Conservation (phyloP, 495 filamentous ascomycete genomes). For the Penicillium cataractarum region DNA sequence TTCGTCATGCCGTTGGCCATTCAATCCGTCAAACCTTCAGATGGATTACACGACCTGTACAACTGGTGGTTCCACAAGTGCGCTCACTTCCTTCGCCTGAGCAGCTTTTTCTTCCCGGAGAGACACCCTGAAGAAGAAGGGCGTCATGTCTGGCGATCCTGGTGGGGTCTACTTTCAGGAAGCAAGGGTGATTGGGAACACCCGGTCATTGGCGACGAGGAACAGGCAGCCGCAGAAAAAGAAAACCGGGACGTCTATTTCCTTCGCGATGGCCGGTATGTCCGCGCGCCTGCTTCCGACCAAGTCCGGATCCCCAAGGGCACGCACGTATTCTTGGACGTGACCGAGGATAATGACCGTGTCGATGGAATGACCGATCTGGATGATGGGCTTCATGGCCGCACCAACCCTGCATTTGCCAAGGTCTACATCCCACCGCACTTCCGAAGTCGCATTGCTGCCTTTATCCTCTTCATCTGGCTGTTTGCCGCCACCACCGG, state of each 20-base stretch:
- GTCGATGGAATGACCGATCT: conserved; percentile 62
- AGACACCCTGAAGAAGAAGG: conserved; percentile 83
- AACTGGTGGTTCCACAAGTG: conserved; percentile 95
- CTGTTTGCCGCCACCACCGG: conserved; percentile 90
- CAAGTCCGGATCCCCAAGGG: conserved; percentile 92
- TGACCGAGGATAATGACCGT: conserved; percentile 69
- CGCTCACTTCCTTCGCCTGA: conserved; percentile 76
- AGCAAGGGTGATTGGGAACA: conserved; percentile 54
- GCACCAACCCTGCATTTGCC: conserved; percentile 66
- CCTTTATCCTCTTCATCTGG: conserved; percentile 92
- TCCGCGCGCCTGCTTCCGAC: conserved; percentile 88
- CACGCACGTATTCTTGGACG: conserved; percentile 75
- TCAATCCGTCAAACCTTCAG: conserved; percentile 79
- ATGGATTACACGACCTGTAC: conserved; percentile 81
- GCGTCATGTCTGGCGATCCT: conserved; percentile 56
- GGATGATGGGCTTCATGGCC: conserved; percentile 66
- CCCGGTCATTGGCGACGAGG: conserved; percentile 47
- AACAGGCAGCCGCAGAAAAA: conserved; percentile 36
- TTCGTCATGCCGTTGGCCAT: conserved; percentile 88
- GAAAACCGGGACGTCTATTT: conserved; percentile 55
- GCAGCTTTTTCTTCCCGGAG: conserved; percentile 91
- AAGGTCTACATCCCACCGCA: conserved; percentile 87
- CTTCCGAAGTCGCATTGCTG: conserved; percentile 77
- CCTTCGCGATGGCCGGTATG: conserved; percentile 76
- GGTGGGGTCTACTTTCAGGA: conserved; percentile 52